Percentiles rank a stretch among this genome's conserved stretches.
Conservation (phyloP, 2,329 filamentous ascomycete genomes). For the Monosporascus sp. region DNA sequence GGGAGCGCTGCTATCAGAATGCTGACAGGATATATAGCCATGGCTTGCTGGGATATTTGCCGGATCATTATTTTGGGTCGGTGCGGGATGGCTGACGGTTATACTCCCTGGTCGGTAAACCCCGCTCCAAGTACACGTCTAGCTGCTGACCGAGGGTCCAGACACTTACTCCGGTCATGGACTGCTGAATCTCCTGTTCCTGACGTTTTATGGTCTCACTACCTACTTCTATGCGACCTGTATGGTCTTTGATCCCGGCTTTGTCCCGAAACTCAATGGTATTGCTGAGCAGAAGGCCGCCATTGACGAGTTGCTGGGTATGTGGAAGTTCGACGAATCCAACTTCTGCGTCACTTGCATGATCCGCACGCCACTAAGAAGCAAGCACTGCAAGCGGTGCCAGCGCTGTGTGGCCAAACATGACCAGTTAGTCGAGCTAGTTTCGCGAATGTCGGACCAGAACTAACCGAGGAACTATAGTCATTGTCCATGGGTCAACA, state of each 20-base stretch:
- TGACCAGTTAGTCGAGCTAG: constrained; percentile 68
- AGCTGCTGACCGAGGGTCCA: constrained; percentile 33
- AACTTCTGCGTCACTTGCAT: constrained; percentile 95
- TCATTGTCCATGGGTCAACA: constrained; percentile 97
- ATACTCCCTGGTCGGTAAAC: constrained; percentile 60
- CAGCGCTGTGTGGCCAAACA: constrained; percentile 91
- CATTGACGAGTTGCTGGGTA: constrained; percentile 77
- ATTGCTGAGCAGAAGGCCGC: constrained; percentile 84
- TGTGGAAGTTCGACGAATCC: constrained; percentile 87
- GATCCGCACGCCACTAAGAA: constrained; percentile 85
- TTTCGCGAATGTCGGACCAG: not conserved
- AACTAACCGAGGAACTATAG: constrained; percentile 38
- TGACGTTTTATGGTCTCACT: constrained; percentile 57
- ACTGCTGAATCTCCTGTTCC: constrained; percentile 76
- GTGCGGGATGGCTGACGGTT: constrained; percentile 66
- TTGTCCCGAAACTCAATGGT: constrained; percentile 83
- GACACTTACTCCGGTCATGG: constrained; percentile 60
- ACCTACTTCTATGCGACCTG: constrained; percentile 81
- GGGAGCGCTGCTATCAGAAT: not conserved
- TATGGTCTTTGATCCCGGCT: constrained; percentile 88
- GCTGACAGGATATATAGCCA: constrained; percentile 48
- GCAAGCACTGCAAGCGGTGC: constrained; percentile 92
- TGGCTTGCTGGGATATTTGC: constrained; percentile 94
- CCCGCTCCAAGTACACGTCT: not conserved
- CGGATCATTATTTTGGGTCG: constrained; percentile 75